These are phyloP conservation scores for Cadophora gregata DNA, from an alignment of 2,329 filamentous ascomycete genomes.

Conservation along the genomic window DNA sequence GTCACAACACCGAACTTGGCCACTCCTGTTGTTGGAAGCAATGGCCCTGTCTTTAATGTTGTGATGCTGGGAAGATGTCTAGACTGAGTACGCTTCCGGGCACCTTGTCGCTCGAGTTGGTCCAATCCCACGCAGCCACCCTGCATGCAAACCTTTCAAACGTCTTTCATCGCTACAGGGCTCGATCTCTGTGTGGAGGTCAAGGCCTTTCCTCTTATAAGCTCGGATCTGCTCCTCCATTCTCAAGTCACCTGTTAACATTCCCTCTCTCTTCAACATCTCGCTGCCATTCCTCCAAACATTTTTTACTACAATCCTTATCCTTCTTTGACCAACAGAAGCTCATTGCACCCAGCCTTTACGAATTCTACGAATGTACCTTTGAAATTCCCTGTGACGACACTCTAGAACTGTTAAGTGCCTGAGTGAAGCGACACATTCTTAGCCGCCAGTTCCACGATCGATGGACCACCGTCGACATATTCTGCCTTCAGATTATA, in stretches of 20 bases:
- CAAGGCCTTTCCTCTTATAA: slow-evolving; percentile 39
- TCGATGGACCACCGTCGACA: slow-evolving; percentile 41
- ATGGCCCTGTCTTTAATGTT: slow-evolving; percentile 36
- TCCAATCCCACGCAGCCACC: slow-evolving; percentile 35
- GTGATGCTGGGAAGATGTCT: slow-evolving; percentile 28
- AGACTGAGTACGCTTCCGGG: slow-evolving; percentile 27
- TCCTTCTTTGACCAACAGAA: slow-evolving; percentile 37
- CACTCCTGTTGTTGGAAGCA: slow-evolving; percentile 29
- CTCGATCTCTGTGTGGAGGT: slow-evolving; percentile 9
- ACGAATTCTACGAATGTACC: slow-evolving; percentile 25
- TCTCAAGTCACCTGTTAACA: slow-evolving; percentile 42
- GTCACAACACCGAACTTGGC: slow-evolving; percentile 32
- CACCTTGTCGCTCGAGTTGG: slow-evolving; percentile 27
- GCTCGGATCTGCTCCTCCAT: slow-evolving; percentile 41
- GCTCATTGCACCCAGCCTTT: slow-evolving; percentile 32
- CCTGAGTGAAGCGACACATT: slow-evolving; percentile 39
- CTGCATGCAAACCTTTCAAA: slow-evolving; percentile 33
- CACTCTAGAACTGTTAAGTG: slow-evolving; percentile 27
- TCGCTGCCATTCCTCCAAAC: slow-evolving; percentile 43
- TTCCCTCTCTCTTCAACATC: slow-evolving; percentile 37
- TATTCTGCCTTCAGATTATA: slow-evolving; percentile 36
- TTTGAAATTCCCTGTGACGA: slow-evolving; percentile 29
- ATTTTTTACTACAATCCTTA: slow-evolving; percentile 44
- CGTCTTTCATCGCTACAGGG: slow-evolving; percentile 14
- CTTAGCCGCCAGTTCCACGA: slow-evolving; percentile 33